These are phyloP conservation scores for Houttuynia cordata DNA, from an alignment of 164 flowering plant species.

Conservation along the genomic window DNA sequence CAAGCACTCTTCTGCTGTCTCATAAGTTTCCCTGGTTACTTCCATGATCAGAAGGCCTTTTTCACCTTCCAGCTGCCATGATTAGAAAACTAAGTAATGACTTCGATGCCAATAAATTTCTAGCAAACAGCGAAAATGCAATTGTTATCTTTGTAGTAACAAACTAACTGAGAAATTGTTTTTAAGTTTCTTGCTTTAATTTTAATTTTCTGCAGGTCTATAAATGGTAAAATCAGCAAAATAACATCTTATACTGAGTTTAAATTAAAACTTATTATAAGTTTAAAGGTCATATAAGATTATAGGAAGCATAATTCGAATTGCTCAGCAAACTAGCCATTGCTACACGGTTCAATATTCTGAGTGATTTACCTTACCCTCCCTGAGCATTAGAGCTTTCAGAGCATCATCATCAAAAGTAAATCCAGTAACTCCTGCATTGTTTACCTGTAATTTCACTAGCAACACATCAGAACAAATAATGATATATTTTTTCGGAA, in stretches of 20 bases:
- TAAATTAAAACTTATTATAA: too few species aligned
- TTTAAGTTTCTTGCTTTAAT: too few species aligned
- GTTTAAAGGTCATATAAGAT: too few species aligned
- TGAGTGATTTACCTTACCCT: slow-evolving; percentile 29
- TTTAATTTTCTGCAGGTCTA: too few species aligned
- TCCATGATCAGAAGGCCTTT: slow-evolving; percentile 26
- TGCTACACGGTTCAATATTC: not conserved
- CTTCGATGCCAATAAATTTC: not conserved
- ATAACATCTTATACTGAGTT: not conserved
- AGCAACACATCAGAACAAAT: not conserved
- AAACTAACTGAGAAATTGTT: too few species aligned
- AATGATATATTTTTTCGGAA: not conserved
- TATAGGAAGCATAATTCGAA: too few species aligned
- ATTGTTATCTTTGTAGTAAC: too few species aligned
- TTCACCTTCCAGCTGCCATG: slow-evolving; percentile 46
- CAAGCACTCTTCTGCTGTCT: slow-evolving; percentile 15
- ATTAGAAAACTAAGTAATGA: not conserved
- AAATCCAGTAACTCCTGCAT: slow-evolving; percentile 50
- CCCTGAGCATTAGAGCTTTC: slow-evolving; percentile 37
- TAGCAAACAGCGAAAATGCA: not conserved
- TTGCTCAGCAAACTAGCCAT: not conserved
- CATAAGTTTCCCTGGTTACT: slow-evolving; percentile 17
- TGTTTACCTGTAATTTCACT: slow-evolving; percentile 33
- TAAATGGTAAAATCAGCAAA: too few species aligned
- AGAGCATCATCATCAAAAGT: slow-evolving; percentile 37